Percentiles rank a stretch among this genome's conserved stretches.
Conservation (phyloP, 2,329 filamentous ascomycete genomes). For the Paracamarosporium sp. region DNA sequence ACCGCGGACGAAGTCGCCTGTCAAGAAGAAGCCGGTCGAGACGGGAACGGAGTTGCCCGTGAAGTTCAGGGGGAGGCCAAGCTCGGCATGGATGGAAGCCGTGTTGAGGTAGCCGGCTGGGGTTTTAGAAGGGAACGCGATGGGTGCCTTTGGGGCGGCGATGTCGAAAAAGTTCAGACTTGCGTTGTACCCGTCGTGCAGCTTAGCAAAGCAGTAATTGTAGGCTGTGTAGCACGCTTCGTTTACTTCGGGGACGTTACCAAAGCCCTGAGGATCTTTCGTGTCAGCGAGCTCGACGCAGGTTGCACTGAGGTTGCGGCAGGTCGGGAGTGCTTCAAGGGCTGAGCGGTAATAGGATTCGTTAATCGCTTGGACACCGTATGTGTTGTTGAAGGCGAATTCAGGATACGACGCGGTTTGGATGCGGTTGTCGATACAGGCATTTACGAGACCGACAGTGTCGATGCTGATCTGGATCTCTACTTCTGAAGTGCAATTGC, state of each 20-base stretch:
- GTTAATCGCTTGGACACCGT: conserved; percentile 57
- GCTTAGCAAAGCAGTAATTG: conserved; percentile 48
- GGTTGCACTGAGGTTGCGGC: conserved; percentile 56
- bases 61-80: conserved; percentile 66
- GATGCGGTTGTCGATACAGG: conserved; percentile 57
- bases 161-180: conserved; percentile 62
- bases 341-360: conserved; percentile 51
- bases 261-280: conserved; percentile 55
- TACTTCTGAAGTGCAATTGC: conserved; percentile 22
- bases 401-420: conserved; percentile 54
- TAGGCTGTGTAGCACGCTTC: conserved; percentile 50
- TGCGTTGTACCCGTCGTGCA: conserved; percentile 50
- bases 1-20: conserved; percentile 63
- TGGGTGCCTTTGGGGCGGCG: conserved; percentile 42
- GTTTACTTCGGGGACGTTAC: conserved; percentile 38
- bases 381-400: conserved; percentile 63
- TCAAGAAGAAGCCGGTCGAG: conserved; percentile 25
- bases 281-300: conserved; percentile 54
- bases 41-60: conserved; percentile 11
- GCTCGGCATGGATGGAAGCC: conserved; percentile 59
- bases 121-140: conserved; percentile 37
- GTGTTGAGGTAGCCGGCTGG: conserved; percentile 62
- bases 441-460: conserved; percentile 61
- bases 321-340: conserved; percentile 51
- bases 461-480: conserved; percentile 49